Base-by-base conservation (phyloP, 2,329 filamentous ascomycete species). In the Clonostachys chloroleuca region DNA sequence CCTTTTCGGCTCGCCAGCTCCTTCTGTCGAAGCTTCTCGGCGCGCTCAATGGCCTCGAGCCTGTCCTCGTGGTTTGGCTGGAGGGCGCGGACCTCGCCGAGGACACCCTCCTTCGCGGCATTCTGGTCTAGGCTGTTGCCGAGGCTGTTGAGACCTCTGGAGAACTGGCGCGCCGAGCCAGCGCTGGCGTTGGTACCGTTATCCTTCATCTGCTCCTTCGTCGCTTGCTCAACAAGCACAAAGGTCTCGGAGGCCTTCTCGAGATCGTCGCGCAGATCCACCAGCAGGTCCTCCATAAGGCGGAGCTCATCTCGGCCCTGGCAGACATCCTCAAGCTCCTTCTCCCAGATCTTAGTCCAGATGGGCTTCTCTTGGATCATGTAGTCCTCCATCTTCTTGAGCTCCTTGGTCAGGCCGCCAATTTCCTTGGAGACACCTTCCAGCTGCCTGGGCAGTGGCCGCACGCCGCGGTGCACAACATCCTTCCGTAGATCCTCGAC, bases 341-440 rank as follows among this genome's bases (percentile, higher is more conserved):
- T 92, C 78, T 97, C 92, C 94, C 94, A 99, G 54, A 97, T 95
- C 80, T 96, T 96, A 47, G 91, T 96, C 92, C 94, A 99, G 49
- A 96, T 77, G 0, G 94, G 94, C 67, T 96, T 96, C 77, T 99
- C 94, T 42, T 83, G 81, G 57, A 84, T 86, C 70, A 99, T 81
- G 72, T 88, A 95, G 14, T 96, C 92, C 62, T 96, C 89, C 79
- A 99, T 86, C 70, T 89, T 92, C 78, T 89, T 94, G 52, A 99
- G 82, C 60, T 96, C 92, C 60, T 90, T 86, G 43, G 84, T 87
- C 34, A 94, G 84, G 47, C 77, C 70, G 43, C 84, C 83, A 52
- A 99, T 91, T 57, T 97, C 92, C 68, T 94, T 95, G 54, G 87
- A 86, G 17, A 96, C 92, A 36, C 74, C 75, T 68, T 97, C 94